Evolutionary conservation across 1,284 basidiomycete species (phyloP).

Genomic region (Pisolithus thermaeus): DNA sequence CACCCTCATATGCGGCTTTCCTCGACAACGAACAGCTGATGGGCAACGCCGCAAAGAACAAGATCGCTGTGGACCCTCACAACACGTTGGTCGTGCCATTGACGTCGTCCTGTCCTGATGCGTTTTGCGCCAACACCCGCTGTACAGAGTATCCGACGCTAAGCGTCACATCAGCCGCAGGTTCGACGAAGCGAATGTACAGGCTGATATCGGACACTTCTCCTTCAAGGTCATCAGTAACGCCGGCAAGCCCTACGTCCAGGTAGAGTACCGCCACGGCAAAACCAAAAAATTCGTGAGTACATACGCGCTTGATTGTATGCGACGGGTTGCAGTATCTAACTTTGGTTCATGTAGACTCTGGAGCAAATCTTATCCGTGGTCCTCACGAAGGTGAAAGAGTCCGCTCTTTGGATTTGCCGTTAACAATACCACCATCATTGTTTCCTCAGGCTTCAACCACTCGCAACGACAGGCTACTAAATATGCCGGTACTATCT

Average conservation of each 20-base stretch:
- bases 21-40: conserved; percentile 36
- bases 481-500: no score
- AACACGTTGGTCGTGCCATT: conserved; percentile 50
- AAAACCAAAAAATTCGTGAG: conserved; percentile 90
- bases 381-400: no score
- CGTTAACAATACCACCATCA: no score
- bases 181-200: conserved; percentile 83
- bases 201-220: conserved; percentile 85
- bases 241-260: conserved; percentile 82
- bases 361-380: no score
- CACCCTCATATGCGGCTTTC: conserved; percentile 92
- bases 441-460: no score
- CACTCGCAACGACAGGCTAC: no score
- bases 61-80: conserved; percentile 82
- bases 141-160: conserved; percentile 73
- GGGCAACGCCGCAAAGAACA: conserved; percentile 95
- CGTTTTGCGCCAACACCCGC: conserved; percentile 3
- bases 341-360: conserved; percentile 36
- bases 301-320: conserved; percentile 15
- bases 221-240: conserved; percentile 47
- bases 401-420: no score
- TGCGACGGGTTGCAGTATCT: not conserved
- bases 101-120: conserved; percentile 9
- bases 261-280: conserved; percentile 86
- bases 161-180: conserved; percentile 89